Percentiles rank a stretch among this genome's conserved stretches.
phyloP scores from a whole-genome alignment of 2,329 filamentous ascomycete genomes.

The Exophiala mesophila region DNA sequence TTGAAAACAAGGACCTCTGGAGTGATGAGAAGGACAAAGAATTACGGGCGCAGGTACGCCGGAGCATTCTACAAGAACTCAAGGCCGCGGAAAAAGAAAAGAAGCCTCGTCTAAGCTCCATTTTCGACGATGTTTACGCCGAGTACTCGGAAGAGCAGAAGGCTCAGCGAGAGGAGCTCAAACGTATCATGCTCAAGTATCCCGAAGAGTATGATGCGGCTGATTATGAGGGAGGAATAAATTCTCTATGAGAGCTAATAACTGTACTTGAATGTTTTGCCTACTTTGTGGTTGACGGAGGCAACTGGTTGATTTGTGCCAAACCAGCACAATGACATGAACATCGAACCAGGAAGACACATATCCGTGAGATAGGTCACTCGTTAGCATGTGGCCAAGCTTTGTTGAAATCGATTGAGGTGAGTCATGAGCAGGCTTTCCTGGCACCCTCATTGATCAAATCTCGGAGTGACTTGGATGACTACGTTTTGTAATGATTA shows the following conservation, averaged over 20 bases:
- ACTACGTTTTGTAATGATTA: no score
- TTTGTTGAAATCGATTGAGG: no score
- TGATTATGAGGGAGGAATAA: slow-evolving; percentile 68
- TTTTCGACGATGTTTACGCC: slow-evolving; percentile 85
- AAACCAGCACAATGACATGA: no score
- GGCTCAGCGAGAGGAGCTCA: slow-evolving; percentile 71
- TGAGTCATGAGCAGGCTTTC: no score
- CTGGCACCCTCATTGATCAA: no score
- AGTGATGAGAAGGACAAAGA: slow-evolving; percentile 75
- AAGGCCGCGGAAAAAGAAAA: slow-evolving; percentile 59
- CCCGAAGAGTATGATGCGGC: slow-evolving; percentile 85
- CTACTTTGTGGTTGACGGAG: no score
- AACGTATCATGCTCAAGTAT: slow-evolving; percentile 69
- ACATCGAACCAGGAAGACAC: no score
- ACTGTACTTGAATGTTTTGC: no score
- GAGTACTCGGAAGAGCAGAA: slow-evolving; percentile 72
- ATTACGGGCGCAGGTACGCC: slow-evolving; percentile 59
- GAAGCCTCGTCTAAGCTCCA: slow-evolving; percentile 48
- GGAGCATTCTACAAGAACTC: slow-evolving; percentile 78
- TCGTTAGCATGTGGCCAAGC: no score
- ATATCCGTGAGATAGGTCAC: no score
- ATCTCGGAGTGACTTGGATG: no score
- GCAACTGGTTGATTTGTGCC: no score
- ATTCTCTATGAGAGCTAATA: slow-evolving; percentile 55
- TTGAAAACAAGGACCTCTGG: slow-evolving; percentile 79